Base-by-base conservation (phyloP, 2,329 filamentous ascomycete species). In the Beauveria caledonica region DNA sequence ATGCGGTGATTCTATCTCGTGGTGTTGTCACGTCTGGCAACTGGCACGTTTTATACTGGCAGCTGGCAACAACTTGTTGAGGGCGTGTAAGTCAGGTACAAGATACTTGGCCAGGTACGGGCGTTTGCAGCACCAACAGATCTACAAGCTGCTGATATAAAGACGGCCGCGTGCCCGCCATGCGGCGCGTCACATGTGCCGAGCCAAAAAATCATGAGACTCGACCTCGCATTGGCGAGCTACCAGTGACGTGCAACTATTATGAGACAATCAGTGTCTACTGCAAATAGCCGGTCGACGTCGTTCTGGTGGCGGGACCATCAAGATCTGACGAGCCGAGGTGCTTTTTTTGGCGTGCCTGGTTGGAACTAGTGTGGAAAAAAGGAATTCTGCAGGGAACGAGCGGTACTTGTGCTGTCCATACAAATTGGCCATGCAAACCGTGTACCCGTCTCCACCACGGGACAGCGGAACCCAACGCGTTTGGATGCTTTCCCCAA, bases 381-480 rank as follows among this genome's bases (percentile, higher is more conserved):
- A 36, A 58, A 48, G 29, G 45, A 29, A 45, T 36, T 58, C 11
- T 58, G 55, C 55, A 58, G 44, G 55, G 55, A 19, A 49, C 3
- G 3, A 11, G 7, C 8, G 29, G 21, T 58, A 58, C 55, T 21
- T 58, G 9, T 1, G 3, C 1, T 4, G 1, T 5, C 10, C 33
- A 50, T 50, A 42, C 23, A 40, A 40, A 49, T 10, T 29, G 8
- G 10, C n/a, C 8, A 5, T 0, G 2, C 2, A 27, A 3, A 2
- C 1, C 21, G 13, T 19, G 55, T 58, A 58, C 33, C 45, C 7
- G 33, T 19, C 55, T 21, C 55, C 55, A 58, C 55, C 45, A 50
- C 44, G 45, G 45, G 19, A 49, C 13, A 58, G 55, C 55, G 55
- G 54, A 58, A 49, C 55, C 55, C 55, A 58, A 58, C 55, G 54